Base-by-base conservation (phyloP, 2,329 filamentous ascomycete species). In the Colletotrichum gigasporum region DNA sequence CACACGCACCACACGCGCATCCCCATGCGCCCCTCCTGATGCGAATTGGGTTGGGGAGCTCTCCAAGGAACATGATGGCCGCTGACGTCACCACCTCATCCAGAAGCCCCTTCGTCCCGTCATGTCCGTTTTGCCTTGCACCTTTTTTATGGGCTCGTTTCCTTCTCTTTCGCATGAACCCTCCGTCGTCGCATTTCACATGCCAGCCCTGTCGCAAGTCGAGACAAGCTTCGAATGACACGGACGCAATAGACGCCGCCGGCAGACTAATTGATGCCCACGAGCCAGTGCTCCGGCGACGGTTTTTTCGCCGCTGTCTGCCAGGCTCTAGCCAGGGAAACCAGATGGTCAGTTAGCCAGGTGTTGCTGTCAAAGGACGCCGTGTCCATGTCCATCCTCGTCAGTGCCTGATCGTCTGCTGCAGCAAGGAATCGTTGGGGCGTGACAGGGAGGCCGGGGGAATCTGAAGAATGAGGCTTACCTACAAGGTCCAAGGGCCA, bases 101-200 rank as follows among this genome's bases (percentile, higher is more conserved):
- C 18, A 3, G n/a, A 18, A 59, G 48, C 68, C 58, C 56, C 57
- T 70, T 67, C 69, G 50, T 69, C 69, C 67, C 71, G 71, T 71
- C 74, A 75, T 74, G 70, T 72, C 63, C 69, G 65, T 70, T 56
- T 60, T 60, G 55, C 26, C 18, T 37, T 48, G 35, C 22, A 26
- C 9, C 26, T 28, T 16, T 42, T 47, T 54, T 41, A 35, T 53
- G 47, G 56, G 48, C 26, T 64, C 24, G 20, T 53, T 20, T 16
- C 41, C 32, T 32, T 60, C n/a, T n/a, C n/a, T n/a, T 30, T 28
- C 34, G 55, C 61, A 60, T 60, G 30, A 45, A 22, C 44, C n/a
- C 28, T 60, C 48, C 11, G 39, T 41, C 26, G 47, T 64, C 34
- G 22, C 55, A 60, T 41, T 60, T 64, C 55, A 64, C 61, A 64